Evolutionary conservation across 352 stramenopile species (phyloP), one percentile per base, ranked within the genome.

Genomic region (Phytophthora europaea): DNA sequence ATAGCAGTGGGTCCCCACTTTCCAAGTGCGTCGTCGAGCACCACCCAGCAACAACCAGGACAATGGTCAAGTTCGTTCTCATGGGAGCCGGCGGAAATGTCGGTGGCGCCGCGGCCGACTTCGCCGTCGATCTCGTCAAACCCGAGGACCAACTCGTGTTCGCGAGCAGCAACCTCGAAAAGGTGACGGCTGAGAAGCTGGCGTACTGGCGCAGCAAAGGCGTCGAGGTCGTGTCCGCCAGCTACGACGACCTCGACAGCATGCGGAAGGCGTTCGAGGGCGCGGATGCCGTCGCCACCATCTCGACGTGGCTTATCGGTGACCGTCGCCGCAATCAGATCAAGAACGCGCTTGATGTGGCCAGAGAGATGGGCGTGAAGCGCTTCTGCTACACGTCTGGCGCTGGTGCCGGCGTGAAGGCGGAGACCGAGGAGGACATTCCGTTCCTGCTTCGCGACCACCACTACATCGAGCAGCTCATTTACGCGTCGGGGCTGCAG

Each of bases 221-320:
- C 2, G 70, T 62, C 26, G 70, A 77, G 18, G 70, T 73, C 23
- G 57, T 66, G 40, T 54, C 53, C 20, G 70, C 70, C 18, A 73
- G 58, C 36, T 77, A 77, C 26, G 70, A 77, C 16, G 65, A 77
- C 53, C 8, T n/a, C 1, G 70, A 77, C n/a, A 73, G 70, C 26
- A 65, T 77, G 64, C 72, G 72, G 45, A 77, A 69, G 52, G 43
- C 52, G 26, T 77, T 77, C 28, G 18, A 68, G 23, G 70, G 70
- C 20, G 70, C 70, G 0, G 70, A 73, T 1, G 70, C 53, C 13
- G 70, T 77, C 6, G 64, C 65, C 22, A 67, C 56, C 33, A 77
- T 77, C 23, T 77, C 70, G 6, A 77, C 70, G n/a, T 77, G 70
- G 70, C 53, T 77, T 18, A 73, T 77, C 53, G 70, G 70, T 36